A percentile compares a stretch with the other conserved stretches of the same genome.
These are phyloP conservation scores for Lyophyllum shimeji DNA, from an alignment of 768 basidiomycete genomes.

Conservation along the genomic window DNA sequence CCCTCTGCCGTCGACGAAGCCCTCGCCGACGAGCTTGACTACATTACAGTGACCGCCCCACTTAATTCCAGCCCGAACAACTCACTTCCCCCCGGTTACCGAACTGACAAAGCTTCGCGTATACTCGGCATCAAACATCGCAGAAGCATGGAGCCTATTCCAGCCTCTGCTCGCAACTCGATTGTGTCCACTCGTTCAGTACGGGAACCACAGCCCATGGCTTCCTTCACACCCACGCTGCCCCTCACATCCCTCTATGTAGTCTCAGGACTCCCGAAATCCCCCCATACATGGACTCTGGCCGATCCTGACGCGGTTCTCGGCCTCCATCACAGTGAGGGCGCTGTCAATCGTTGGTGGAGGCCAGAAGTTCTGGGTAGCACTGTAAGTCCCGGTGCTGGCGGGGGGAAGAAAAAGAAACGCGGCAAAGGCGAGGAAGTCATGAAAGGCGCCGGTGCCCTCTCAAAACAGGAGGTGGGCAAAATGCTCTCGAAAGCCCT, in stretches of 20 bases:
- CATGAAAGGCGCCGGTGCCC: constrained; percentile 75
- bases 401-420: constrained; percentile 76
- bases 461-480: constrained; percentile 83
- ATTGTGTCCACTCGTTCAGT: constrained; percentile 75
- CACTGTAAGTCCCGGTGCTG: constrained; percentile 81
- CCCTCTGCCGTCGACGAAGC: constrained; percentile 35
- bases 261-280: constrained; percentile 86
- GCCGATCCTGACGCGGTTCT: constrained; percentile 82
- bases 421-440: constrained; percentile 62
- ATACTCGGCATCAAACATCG: constrained; percentile 75
- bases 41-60: constrained; percentile 51
- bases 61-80: constrained; percentile 28
- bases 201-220: constrained; percentile 52
- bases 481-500: constrained; percentile 91
- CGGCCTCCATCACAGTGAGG: constrained; percentile 79
- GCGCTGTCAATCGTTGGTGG: constrained; percentile 89
- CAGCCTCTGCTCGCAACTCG: constrained; percentile 72
- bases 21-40: constrained; percentile 74
- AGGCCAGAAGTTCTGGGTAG: constrained; percentile 88
- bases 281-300: constrained; percentile 87
- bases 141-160: constrained; percentile 83
- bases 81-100: constrained; percentile 35
- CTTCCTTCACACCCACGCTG: constrained; percentile 67
- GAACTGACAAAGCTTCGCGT: constrained; percentile 74
- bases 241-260: constrained; percentile 85